Base-by-base conservation (phyloP, 306 rosid genomes). In the Canavalia gladiata region DNA sequence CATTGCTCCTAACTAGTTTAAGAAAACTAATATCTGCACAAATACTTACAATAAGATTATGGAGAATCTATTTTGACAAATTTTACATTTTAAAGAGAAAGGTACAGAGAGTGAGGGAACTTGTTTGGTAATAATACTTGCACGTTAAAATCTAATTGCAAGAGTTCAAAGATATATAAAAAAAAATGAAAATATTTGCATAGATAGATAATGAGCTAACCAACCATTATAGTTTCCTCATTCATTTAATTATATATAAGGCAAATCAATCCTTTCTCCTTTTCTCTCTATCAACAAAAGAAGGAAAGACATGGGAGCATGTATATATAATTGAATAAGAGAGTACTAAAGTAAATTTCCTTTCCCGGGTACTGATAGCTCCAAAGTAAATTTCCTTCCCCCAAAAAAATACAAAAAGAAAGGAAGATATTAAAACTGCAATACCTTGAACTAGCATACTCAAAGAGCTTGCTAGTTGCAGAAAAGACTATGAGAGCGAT, bases 401-500 rank as follows among this genome's bases (percentile, higher is more conserved):
- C 49, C 51, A n/a, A 52, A n/a, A 12, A 58, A 28, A 51, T 7
- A 18, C 12, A 34, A 13, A 4, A 37, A 25, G 3, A 50, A 49
- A 37, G 71, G 29, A 63, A 35, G 57, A 9, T 11, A 52, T 9
- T 30, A 25, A 9, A 37, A 12, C 1, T 42, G 7, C 12, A 55
- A 30, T 52, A 88, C 89, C 90, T 89, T 49, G 90, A 79, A 77
- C 72, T 85, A 47, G 90, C 81, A 81, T 83, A 89, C 28, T 89
- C 82, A 62, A 81, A 87, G 82, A 85, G 92, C 74, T 78, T 87
- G 45, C 80, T 86, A 39, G 92, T 85, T 6, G 84, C 28, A 59
- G 92, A 89, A 47, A 87, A 89, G 52, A 89, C 85, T 0, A 89
- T 30, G 84, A 89, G 88, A 49, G 87, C 90, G 25, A 87, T 69